Percentiles rank a stretch among this genome's conserved stretches.
Conservation (phyloP, 2,329 filamentous ascomycete genomes). For the Tolypocladium inflatum region DNA sequence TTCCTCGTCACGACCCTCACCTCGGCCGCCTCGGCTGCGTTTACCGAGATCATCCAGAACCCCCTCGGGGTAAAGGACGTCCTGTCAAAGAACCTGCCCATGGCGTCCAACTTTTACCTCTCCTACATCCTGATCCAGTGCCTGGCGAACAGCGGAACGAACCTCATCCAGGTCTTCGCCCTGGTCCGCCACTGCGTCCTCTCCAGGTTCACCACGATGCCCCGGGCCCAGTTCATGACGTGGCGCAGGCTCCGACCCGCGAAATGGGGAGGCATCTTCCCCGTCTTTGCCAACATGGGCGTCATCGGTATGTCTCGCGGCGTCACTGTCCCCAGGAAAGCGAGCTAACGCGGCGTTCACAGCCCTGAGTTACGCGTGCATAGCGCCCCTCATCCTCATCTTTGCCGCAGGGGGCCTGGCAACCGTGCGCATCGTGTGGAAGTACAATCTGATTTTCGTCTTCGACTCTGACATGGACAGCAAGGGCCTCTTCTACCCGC, state of each 20-base stretch:
- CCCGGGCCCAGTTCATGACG: slow-evolving; percentile 68
- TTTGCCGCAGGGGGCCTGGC: slow-evolving; percentile 73
- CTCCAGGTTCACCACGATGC: slow-evolving; percentile 66
- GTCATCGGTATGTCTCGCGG: slow-evolving; percentile 56
- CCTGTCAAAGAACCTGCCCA: slow-evolving; percentile 66
- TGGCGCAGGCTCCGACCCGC: slow-evolving; percentile 67
- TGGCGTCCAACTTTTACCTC: slow-evolving; percentile 87
- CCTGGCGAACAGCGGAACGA: slow-evolving; percentile 63
- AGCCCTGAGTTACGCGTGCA: slow-evolving; percentile 79
- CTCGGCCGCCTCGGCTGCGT: slow-evolving; percentile 66
- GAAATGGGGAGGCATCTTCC: slow-evolving; percentile 77
- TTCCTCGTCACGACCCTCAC: slow-evolving; percentile 81
- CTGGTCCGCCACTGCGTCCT: slow-evolving; percentile 49
- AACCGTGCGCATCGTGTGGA: slow-evolving; percentile 78
- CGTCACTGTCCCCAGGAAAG: too few species aligned
- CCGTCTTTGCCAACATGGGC: slow-evolving; percentile 70
- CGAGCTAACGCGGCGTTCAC: not conserved
- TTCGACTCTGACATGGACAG: slow-evolving; percentile 76
- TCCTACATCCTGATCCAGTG: slow-evolving; percentile 91
- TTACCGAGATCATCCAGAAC: slow-evolving; percentile 50
- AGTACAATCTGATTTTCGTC: slow-evolving; percentile 86
- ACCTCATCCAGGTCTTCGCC: slow-evolving; percentile 62
- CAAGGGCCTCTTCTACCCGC: slow-evolving; percentile 77
- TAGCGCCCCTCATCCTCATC: slow-evolving; percentile 74
- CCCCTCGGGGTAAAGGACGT: slow-evolving; percentile 53